Conservation (phyloP, 768 basidiomycete species). For the Hygrocybe coccinea region DNA sequence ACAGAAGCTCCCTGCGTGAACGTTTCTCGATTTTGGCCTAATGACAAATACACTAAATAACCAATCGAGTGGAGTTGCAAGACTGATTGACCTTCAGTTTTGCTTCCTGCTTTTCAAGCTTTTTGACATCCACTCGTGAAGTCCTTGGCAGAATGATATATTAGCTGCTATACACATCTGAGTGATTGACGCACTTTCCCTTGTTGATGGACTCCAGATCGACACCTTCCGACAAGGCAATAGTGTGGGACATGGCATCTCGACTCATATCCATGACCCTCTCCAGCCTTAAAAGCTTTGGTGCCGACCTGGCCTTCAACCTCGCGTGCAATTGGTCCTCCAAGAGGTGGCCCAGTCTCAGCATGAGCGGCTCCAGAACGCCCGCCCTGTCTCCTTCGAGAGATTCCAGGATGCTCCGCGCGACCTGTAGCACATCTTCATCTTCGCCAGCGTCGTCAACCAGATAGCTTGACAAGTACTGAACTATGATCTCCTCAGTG, state of each 20-base stretch:
- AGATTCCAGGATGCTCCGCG: conserved; percentile 71
- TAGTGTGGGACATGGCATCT: conserved; percentile 71
- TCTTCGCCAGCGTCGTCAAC: conserved; percentile 87
- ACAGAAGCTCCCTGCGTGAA: conserved; percentile 71
- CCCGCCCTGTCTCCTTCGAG: conserved; percentile 57
- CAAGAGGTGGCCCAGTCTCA: conserved; percentile 54
- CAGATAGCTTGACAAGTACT: conserved; percentile 83
- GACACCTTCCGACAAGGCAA: conserved; percentile 75
- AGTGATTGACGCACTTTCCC: conserved; percentile 64
- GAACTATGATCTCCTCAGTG: conserved; percentile 79
- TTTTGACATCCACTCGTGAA: conserved; percentile 89
- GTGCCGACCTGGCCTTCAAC: conserved; percentile 53
- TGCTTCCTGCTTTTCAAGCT: conserved; percentile 94
- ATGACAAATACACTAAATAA: conserved; percentile 1
- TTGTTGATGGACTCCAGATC: conserved; percentile 91
- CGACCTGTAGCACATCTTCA: conserved; percentile 77
- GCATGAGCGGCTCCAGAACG: conserved; percentile 63
- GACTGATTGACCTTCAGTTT: conserved; percentile 67
- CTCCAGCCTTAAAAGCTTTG: conserved; percentile 71
- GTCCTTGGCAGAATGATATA: conserved; percentile 45
- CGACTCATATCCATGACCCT: conserved; percentile 88
- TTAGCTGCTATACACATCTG: conserved; percentile 7
- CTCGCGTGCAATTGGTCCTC: conserved; percentile 60
- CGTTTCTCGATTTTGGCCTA: conserved; percentile 97
- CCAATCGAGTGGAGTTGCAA: not conserved